These are phyloP conservation scores for Salix caprea DNA, from an alignment of 345 rosid genomes.

Conservation along the genomic window DNA sequence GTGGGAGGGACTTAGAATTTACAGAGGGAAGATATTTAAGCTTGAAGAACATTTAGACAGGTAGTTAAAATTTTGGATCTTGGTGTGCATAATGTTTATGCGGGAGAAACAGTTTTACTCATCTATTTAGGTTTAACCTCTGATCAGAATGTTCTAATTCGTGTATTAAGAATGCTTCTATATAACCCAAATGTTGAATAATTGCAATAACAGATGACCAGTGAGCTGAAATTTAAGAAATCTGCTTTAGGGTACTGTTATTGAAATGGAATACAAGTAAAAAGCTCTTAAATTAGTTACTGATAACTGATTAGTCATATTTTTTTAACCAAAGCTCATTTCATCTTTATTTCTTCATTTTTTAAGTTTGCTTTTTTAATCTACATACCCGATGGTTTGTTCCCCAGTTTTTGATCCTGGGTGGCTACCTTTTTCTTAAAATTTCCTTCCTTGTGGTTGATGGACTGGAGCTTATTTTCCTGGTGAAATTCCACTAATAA, in stretches of 20 bases:
- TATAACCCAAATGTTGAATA: background rate
- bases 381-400: background rate
- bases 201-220: background rate
- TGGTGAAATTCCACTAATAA: background rate
- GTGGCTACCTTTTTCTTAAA: background rate
- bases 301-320: background rate
- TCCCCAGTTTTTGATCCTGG: background rate
- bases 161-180: background rate
- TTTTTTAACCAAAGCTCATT: too few relatives aligned
- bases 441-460: background rate
- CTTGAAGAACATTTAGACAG: conserved; percentile 86
- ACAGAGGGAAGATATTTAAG: conserved; percentile 67
- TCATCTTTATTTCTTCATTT: background rate
- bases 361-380: background rate
- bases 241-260: background rate
- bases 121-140: background rate
- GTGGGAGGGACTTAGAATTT: conserved; percentile 91
- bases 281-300: background rate
- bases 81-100: background rate
- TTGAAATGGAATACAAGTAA: background rate
- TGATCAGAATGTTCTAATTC: background rate
- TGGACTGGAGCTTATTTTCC: background rate
- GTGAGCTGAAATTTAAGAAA: background rate
- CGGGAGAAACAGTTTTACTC: too few relatives aligned
- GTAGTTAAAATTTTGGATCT: conserved; percentile 29